Evolutionary conservation across 176 grass and related monocot genomes (phyloP).

Genomic region (Zea luxurians): DNA sequence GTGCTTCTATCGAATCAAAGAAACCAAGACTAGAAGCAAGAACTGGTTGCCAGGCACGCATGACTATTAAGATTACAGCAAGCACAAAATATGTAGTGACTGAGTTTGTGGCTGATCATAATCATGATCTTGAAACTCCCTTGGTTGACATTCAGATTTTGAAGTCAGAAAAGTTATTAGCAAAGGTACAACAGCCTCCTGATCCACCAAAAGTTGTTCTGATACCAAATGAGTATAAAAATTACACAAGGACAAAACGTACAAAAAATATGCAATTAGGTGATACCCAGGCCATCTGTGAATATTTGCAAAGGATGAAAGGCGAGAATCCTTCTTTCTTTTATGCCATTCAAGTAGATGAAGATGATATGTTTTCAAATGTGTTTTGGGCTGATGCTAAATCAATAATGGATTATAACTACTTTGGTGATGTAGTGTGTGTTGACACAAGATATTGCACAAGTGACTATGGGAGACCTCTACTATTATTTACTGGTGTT

Average conservation of each 20-base stretch:
- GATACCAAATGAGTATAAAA: slow-evolving; percentile 78
- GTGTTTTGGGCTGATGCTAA: slow-evolving; percentile 79
- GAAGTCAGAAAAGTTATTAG: slow-evolving; percentile 68
- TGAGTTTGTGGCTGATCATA: slow-evolving; percentile 74
- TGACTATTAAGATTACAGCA: slow-evolving; percentile 78
- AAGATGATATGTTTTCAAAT: slow-evolving; percentile 74
- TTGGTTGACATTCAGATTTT: slow-evolving; percentile 80
- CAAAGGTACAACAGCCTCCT: slow-evolving; percentile 58
- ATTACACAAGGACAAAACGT: slow-evolving; percentile 62
- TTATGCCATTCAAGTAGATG: slow-evolving; percentile 80
- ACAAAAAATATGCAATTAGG: slow-evolving; percentile 51
- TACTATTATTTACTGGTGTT: slow-evolving; percentile 75
- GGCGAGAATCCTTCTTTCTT: slow-evolving; percentile 79
- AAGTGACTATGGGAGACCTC: slow-evolving; percentile 61
- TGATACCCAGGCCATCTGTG: slow-evolving; percentile 65
- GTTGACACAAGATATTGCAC: slow-evolving; percentile 70
- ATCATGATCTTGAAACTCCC: slow-evolving; percentile 68
- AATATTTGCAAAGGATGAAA: slow-evolving; percentile 87
- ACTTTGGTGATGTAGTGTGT: slow-evolving; percentile 84
- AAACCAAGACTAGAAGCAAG: slow-evolving; percentile 62
- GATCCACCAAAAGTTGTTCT: slow-evolving; percentile 56
- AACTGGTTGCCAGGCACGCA: slow-evolving; percentile 76
- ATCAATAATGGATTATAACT: slow-evolving; percentile 71
- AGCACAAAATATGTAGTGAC: slow-evolving; percentile 68
- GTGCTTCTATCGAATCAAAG: slow-evolving; percentile 55